These are phyloP conservation scores for Microdochium trichocladiopsis DNA, from an alignment of 2,329 filamentous ascomycete genomes.

Conservation along the genomic window DNA sequence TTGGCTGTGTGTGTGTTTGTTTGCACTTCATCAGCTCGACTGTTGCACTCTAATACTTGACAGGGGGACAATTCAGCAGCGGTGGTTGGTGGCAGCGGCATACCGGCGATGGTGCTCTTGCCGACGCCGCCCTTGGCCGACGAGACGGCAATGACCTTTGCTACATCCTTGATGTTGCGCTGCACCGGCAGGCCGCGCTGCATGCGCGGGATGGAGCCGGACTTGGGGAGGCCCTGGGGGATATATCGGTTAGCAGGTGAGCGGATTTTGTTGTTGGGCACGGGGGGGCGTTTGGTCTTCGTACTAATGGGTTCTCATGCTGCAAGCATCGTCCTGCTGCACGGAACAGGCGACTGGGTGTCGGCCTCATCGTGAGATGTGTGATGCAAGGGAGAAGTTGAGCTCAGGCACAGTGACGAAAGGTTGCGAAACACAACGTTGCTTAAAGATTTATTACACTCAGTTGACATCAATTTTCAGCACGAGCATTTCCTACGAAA, in stretches of 20 bases:
- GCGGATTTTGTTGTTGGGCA: not conserved
- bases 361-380: conserved; percentile 26
- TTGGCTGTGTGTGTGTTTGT: conserved; percentile 45
- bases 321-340: conserved; percentile 39
- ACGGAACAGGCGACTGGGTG: conserved; percentile 41
- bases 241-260: conserved; percentile 2
- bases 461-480: too few relatives aligned
- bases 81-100: too few relatives aligned
- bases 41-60: not conserved
- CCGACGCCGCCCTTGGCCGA: conserved; percentile 98
- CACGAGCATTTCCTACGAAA: too few relatives aligned
- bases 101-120: conserved; percentile 87
- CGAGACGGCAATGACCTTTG: conserved; percentile 91
- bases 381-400: not conserved
- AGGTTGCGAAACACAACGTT: too few relatives aligned
- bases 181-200: conserved; percentile 76
- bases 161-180: conserved; percentile 74
- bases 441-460: too few relatives aligned
- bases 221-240: conserved; percentile 72
- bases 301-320: conserved; percentile 86
- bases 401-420: too few relatives aligned
- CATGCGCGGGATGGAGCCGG: conserved; percentile 66
- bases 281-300: conserved; percentile 9
- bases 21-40: not conserved
- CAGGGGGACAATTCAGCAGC: not conserved